Base-by-base conservation (phyloP, 2,329 filamentous ascomycete species). In the Penicillium sp. region DNA sequence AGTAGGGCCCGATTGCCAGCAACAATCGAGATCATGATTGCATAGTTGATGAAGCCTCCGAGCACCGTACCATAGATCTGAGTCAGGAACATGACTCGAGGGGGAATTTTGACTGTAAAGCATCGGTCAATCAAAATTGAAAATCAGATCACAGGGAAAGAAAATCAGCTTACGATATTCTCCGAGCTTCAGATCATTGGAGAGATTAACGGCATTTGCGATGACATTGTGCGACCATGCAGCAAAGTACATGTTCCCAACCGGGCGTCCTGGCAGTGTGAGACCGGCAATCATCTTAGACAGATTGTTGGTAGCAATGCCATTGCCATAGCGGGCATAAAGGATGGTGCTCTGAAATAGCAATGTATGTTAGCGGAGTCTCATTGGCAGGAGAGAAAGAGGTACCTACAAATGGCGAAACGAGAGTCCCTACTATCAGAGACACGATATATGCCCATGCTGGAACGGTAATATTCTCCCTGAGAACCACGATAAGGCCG, bases 201-300 rank as follows among this genome's bases (percentile, higher is more conserved):
- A 83, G 7, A 87, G 73, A 58, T 76, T 82, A 47, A 87, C 81
- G 0, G 79, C 75, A 53, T 84, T 84, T 2, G 60, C 13, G 53
- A 87, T 86, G 53, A 86, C 82, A 38, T 82, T 85, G 72, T 87
- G 85, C 0, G 84, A 86, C 84, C 84, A 87, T 9, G 81, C 81
- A 7, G 84, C 82, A 68, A 86, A 86, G 70, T 86, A 86, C 82
- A 86, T 84, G 71, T 86, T 86, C 2, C 83, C 84, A 4, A 86
- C 66, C 0, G 84, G 84, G 1, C 81, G 79, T 1, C 79, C 81
- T 1, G 84, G 84, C 2, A 85, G 65, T 60, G 84, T 73, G 3
- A 85, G 74, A 55, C 84, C 84, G 0, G 80, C 84, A 53, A 86
- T 61, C 83, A 86, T 84, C 65, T 86, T 86, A 22, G 84, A 86